phyloP scores from a whole-genome alignment of 2,329 filamentous ascomycete genomes.

The Penicillium sp. region DNA sequence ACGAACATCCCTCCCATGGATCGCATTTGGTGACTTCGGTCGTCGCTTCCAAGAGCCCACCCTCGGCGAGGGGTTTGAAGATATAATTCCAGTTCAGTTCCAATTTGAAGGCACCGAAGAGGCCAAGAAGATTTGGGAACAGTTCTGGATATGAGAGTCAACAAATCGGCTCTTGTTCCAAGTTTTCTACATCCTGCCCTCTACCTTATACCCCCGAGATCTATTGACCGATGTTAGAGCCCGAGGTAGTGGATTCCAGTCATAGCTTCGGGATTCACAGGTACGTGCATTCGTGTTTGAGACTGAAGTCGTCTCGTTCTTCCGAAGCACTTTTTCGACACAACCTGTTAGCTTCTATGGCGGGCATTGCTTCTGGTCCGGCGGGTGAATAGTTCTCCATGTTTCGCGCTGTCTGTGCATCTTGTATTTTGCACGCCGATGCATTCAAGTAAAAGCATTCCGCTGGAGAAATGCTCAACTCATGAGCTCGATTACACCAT shows the following conservation, averaged over 20 bases:
- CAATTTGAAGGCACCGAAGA: conserved; percentile 67
- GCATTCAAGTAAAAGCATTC: too few relatives aligned
- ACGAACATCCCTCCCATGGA: conserved; percentile 67
- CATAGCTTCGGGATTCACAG: too few relatives aligned
- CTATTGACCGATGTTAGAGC: not conserved
- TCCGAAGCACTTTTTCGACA: too few relatives aligned
- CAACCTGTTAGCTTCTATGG: too few relatives aligned
- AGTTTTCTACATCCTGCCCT: not conserved
- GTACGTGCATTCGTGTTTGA: too few relatives aligned
- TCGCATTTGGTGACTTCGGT: conserved; percentile 76
- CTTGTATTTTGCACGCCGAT: too few relatives aligned
- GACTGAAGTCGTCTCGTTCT: too few relatives aligned
- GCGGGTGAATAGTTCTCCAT: too few relatives aligned
- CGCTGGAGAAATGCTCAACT: not conserved
- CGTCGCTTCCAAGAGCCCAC: conserved; percentile 71
- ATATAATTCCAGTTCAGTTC: conserved; percentile 75
- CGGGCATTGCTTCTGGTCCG: too few relatives aligned
- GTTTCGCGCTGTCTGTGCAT: too few relatives aligned
- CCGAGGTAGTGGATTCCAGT: too few relatives aligned
- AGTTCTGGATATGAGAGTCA: conserved; percentile 67
- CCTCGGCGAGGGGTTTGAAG: conserved; percentile 75
- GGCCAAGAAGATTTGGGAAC: conserved; percentile 69
- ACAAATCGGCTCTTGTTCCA: not conserved
- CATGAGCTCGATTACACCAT: not conserved
- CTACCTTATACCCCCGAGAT: not conserved